These are phyloP conservation scores for Lasiosphaeriaceae sp. DNA, from an alignment of 495 filamentous ascomycete genomes.

Conservation along the genomic window DNA sequence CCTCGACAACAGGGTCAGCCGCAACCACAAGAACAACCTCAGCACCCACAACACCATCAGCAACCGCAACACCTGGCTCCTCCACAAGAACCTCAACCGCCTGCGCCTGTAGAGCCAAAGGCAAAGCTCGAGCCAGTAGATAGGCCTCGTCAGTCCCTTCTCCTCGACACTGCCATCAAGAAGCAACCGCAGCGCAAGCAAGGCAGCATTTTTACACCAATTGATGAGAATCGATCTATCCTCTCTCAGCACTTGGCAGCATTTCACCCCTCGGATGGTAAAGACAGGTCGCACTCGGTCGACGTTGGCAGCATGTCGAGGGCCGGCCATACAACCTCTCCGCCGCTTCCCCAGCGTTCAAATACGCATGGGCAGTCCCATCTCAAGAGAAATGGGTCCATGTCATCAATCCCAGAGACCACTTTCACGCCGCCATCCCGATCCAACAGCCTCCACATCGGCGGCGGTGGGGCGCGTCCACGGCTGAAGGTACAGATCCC, in stretches of 20 bases:
- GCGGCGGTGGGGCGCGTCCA: slow-evolving; percentile 62
- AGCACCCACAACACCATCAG: slow-evolving; percentile 37
- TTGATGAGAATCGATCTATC: slow-evolving; percentile 87
- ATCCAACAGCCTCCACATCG: slow-evolving; percentile 61
- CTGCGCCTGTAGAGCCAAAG: slow-evolving; percentile 42
- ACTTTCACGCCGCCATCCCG: slow-evolving; percentile 66
- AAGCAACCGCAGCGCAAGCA: slow-evolving; percentile 71
- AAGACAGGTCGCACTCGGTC: slow-evolving; percentile 58
- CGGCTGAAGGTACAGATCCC: slow-evolving; percentile 92
- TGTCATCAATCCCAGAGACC: slow-evolving; percentile 53
- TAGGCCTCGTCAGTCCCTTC: slow-evolving; percentile 31
- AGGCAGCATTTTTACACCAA: slow-evolving; percentile 94
- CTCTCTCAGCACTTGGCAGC: slow-evolving; percentile 79
- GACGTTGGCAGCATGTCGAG: slow-evolving; percentile 56
- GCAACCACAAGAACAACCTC: slow-evolving; percentile 34
- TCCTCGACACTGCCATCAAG: slow-evolving; percentile 55
- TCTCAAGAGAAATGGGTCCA: slow-evolving; percentile 46
- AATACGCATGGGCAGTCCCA: slow-evolving; percentile 37
- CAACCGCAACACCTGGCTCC: slow-evolving; percentile 19
- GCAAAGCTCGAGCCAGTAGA: slow-evolving; percentile 41
- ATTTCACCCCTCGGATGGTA: slow-evolving; percentile 41
- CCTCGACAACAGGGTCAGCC: slow-evolving; percentile 27
- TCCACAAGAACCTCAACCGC: slow-evolving; percentile 31
- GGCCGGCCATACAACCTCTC: slow-evolving; percentile 38
- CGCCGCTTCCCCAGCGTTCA: slow-evolving; percentile 46